Conservation (phyloP, 2,329 filamentous ascomycete species). For the Penicillium sclerotiorum region DNA sequence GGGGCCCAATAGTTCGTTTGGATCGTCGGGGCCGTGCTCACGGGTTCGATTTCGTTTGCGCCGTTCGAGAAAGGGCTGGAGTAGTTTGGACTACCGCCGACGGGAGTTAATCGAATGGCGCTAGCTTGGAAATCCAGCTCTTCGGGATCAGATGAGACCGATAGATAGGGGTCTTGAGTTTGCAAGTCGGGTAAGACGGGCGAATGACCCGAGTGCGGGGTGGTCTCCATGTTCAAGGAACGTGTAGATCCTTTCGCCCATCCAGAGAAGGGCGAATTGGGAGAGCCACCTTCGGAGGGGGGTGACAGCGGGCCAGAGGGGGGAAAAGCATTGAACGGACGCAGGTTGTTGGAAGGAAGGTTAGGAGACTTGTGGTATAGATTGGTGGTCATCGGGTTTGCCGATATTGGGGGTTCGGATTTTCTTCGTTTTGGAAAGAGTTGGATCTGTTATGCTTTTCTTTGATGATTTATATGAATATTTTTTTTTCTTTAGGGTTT, state of each 20-base stretch:
- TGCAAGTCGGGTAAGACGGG: conserved; percentile 35
- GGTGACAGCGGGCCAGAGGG: conserved; percentile 17
- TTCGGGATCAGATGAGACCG: conserved; percentile 41
- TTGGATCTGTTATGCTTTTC: too few relatives aligned
- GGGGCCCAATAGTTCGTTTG: conserved; percentile 14
- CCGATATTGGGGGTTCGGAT: not conserved
- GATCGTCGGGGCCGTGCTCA: conserved; percentile 15
- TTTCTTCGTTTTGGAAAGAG: too few relatives aligned
- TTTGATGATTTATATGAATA: too few relatives aligned
- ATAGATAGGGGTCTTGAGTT: conserved; percentile 43
- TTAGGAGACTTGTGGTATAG: conserved; percentile 10
- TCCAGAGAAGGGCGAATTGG: conserved; percentile 12
- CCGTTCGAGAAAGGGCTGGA: conserved; percentile 20
- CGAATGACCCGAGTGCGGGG: conserved; percentile 26
- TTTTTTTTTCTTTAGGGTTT: too few relatives aligned
- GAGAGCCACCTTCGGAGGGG: conserved; percentile 16
- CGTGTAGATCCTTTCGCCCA: conserved; percentile 9
- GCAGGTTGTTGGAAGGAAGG: not conserved
- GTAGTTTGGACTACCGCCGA: conserved; percentile 19
- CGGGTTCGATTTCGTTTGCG: conserved; percentile 17
- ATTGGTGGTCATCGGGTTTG: conserved; percentile 9
- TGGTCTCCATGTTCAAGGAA: conserved; percentile 25
- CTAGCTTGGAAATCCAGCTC: conserved; percentile 39
- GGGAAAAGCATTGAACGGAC: conserved; percentile 7
- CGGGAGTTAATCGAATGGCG: conserved; percentile 35